Evolutionary conservation across 163 green algal species (phyloP), one percentile per base, ranked within the genome.

Genomic region (Prototheca wickerhamii): DNA sequence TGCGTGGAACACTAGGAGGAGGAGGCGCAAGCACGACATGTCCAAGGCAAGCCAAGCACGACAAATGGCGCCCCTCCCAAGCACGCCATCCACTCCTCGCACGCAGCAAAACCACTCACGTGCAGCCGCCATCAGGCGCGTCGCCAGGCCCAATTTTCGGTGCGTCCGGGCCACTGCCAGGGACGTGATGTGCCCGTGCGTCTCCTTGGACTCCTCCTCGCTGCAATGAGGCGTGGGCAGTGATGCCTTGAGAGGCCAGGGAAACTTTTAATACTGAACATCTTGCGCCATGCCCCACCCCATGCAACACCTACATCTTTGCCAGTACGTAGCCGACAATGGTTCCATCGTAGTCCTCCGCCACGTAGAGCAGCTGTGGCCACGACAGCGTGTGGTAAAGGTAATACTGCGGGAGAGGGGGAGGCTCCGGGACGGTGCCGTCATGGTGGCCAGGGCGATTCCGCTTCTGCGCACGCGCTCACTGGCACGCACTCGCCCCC

Each of bases 291-390:
- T 49, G 12, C 40, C 40, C 40, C 15, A 23, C 40, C 40, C 23
- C 5, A 26, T 28, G 46, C 46, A 26, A 55, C 12, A 72, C 84
- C 60, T 62, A 92, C 87, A 95, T 93, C 64, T 95, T 99, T 8
- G 93, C 93, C 17, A 99, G 80, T 10, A 99, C 93, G 67, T 99
- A 99, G 28, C 93, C 93, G 17, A 98, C 92, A 31, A 99, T 97
- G 44, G 85, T 87, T 2, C 89, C 91, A 65, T 92, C 86, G 63
- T 95, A 93, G 65, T 97, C 91, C 69, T 98, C 93, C 4, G 93
- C 93, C 37, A 98, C 91, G 56, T 96, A 90, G 23, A 99, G 78
- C 26, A 99, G 86, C 73, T 98, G 92, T 20, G 93, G 93, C 93
- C 93, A 99, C 1, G 89, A 95, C 17, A 98, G 82, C 32, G 96